Evolutionary conservation across 164 flowering plant species (phyloP).

Genomic region (Umbilicus rupestris): DNA sequence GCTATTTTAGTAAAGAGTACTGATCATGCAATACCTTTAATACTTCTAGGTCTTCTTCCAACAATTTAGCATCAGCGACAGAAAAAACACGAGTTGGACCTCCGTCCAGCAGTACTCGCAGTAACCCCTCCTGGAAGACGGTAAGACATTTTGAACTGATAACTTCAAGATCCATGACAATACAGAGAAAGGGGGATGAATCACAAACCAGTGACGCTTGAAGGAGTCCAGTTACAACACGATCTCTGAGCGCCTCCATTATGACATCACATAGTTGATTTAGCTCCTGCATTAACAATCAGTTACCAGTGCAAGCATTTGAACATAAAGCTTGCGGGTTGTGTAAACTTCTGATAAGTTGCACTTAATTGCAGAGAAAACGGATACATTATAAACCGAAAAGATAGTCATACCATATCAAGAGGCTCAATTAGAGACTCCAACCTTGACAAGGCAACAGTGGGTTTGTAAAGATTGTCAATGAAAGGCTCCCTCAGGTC

Average conservation of each 20-base stretch:
- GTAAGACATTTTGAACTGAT: neutral
- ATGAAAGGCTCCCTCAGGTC: conserved; percentile 86
- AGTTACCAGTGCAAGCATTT: neutral
- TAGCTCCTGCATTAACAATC: conserved; percentile 46
- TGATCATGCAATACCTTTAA: conserved; percentile 48
- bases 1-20: neutral
- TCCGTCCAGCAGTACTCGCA: conserved; percentile 86
- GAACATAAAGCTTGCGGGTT: neutral
- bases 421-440: conserved; percentile 78
- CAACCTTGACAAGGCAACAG: conserved; percentile 73
- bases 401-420: conserved; percentile 50
- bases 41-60: conserved; percentile 84
- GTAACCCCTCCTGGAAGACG: conserved; percentile 70
- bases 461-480: conserved; percentile 69
- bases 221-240: conserved; percentile 85
- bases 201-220: conserved; percentile 80
- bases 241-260: conserved; percentile 84
- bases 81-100: conserved; percentile 78
- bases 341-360: too few species aligned
- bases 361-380: too few species aligned
- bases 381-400: neutral
- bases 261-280: conserved; percentile 75
- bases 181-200: conserved; percentile 2
- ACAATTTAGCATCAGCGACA: conserved; percentile 58
- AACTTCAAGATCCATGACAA: neutral